Evolutionary conservation across 2,329 filamentous ascomycete genomes (phyloP), one percentile per base, ranked within the genome.

Genomic region (Cladosporium austrohemisphaericum): DNA sequence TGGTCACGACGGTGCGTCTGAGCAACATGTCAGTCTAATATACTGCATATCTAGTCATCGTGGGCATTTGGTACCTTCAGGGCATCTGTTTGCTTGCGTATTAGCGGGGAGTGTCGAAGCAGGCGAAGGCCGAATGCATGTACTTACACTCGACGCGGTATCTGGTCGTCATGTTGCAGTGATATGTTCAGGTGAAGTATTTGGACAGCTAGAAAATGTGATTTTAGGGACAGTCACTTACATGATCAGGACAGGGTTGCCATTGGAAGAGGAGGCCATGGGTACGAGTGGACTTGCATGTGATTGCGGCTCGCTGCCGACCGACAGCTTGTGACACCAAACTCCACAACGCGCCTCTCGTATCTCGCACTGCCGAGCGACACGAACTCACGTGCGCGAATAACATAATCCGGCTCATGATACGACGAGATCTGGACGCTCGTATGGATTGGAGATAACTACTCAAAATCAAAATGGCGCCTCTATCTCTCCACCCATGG

Each of bases 1-100:
- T 96, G 91, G 67, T 96, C 91, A 65, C 91, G 78, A 49, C 91
- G 81, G 73, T 96, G 91, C 45, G 44, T 47, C 44, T 47, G 25
- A 38, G 18, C 2, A 26, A 10, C 7, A 32, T n/a, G 9, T 35
- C 25, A 28, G 33, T 38, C n/a, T n/a, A n/a, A n/a, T n/a, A n/a
- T 4, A 38, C 5, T 16, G n/a, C 20, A 35, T 20, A 23, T 7
- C 6, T 19, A 2, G 25, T n/a, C 14, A 25, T 33, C 16, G 35
- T 45, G 8, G 14, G 25, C 9, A 35, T 25, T 18, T 22, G 33
- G 20, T 28, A 47, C 44, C 44, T 47, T 47, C 44, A 47, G 25
- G 22, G 44, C 44, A 22, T 47, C 44, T 47, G 44, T 47, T 28
- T 37, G 44, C 46, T 40, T 32, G 38, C 25, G 6, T 6, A 11